These are phyloP conservation scores for Penicillium dipodomyicola DNA, from an alignment of 495 filamentous ascomycete genomes.

Conservation along the genomic window DNA sequence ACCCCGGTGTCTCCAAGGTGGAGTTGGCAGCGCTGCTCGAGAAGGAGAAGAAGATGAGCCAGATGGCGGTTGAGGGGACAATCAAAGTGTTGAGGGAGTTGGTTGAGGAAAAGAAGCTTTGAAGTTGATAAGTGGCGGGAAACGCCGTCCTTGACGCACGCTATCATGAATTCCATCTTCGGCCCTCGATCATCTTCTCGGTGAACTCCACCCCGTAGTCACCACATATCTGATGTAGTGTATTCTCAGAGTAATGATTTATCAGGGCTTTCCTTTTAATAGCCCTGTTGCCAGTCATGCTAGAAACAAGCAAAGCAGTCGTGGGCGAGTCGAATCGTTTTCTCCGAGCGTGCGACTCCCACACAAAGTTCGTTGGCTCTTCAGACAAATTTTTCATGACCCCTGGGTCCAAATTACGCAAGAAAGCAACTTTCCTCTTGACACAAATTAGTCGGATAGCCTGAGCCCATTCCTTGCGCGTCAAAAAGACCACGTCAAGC, in stretches of 20 bases:
- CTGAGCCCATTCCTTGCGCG: slow-evolving; percentile 3
- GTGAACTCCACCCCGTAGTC: background rate
- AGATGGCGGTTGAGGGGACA: slow-evolving; percentile 37
- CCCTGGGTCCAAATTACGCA: background rate
- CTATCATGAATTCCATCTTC: slow-evolving; percentile 1
- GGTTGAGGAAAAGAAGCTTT: slow-evolving; percentile 32
- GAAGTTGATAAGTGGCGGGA: background rate
- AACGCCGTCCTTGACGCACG: background rate
- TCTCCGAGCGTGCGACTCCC: background rate
- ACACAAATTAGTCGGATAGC: slow-evolving; percentile 8
- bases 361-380: background rate
- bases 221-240: slow-evolving; percentile 1
- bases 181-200: background rate
- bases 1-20: slow-evolving; percentile 35
- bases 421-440: background rate
- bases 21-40: slow-evolving; percentile 28
- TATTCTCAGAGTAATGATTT: background rate
- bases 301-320: slow-evolving; percentile 3
- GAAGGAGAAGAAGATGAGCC: slow-evolving; percentile 32
- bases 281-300: background rate
- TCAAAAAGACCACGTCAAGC: slow-evolving; percentile 14
- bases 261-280: background rate
- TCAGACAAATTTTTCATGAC: no score
- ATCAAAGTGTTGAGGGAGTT: slow-evolving; percentile 35
- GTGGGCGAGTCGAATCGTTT: slow-evolving; percentile 5